Conservation (phyloP, 2,329 filamentous ascomycete species). For the Trichoderma brevicompactum region DNA sequence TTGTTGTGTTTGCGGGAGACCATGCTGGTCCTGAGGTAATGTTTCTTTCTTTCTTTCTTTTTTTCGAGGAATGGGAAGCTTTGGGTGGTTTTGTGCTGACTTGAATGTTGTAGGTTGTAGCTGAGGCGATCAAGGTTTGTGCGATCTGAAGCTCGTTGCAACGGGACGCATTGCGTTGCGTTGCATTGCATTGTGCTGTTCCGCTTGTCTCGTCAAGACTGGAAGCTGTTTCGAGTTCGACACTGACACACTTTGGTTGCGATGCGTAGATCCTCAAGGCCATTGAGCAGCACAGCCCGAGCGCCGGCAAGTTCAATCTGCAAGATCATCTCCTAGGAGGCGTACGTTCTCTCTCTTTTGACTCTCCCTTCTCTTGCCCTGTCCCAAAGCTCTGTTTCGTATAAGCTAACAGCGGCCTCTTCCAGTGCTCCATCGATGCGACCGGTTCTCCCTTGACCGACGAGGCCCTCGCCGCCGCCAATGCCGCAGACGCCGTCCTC, state of each 20-base stretch:
- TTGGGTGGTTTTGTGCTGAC: slow-evolving; percentile 17
- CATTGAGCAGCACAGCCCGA: slow-evolving; percentile 72
- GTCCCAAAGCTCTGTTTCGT: not conserved
- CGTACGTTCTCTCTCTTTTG: slow-evolving; percentile 57
- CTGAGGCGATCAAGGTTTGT: slow-evolving; percentile 80
- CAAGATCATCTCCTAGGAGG: slow-evolving; percentile 89
- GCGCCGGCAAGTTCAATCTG: slow-evolving; percentile 80
- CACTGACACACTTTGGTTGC: not conserved
- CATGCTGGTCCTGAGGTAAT: slow-evolving; percentile 82
- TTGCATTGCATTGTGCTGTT: not conserved
- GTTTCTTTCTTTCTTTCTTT: not conserved
- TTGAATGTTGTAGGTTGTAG: slow-evolving; percentile 62
- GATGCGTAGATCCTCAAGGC: slow-evolving; percentile 71
- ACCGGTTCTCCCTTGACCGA: slow-evolving; percentile 80
- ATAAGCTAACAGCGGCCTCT: not conserved
- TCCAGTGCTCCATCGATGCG: slow-evolving; percentile 84
- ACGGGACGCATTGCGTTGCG: not conserved
- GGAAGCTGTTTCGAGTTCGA: not conserved
- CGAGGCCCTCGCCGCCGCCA: slow-evolving; percentile 79
- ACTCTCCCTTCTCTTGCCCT: not conserved
- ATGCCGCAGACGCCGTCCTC: slow-evolving; percentile 84
- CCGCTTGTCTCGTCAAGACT: not conserved
- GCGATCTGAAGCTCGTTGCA: not conserved
- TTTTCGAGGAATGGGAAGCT: not conserved
- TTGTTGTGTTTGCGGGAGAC: slow-evolving; percentile 82